A percentile compares a stretch with the other conserved stretches of the same genome.
Conservation (phyloP, 148 eudicot species). For the Fagopyrum homotropicum region DNA sequence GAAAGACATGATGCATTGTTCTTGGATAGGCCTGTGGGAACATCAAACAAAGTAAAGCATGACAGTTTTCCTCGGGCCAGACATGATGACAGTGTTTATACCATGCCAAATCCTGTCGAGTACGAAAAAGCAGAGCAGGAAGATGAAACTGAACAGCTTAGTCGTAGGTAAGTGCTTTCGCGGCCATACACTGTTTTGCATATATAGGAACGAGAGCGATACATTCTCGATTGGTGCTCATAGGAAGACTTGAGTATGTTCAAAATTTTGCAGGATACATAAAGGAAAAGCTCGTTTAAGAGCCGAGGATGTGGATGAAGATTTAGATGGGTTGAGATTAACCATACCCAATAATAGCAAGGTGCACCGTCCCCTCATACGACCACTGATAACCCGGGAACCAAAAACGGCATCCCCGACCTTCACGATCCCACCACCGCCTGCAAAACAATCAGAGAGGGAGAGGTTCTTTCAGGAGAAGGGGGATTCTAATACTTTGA, state of each 20-base stretch:
- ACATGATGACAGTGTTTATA: conserved; percentile 32
- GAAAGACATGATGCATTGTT: conserved; percentile 68
- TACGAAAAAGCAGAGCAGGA: conserved; percentile 48
- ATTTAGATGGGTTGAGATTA: conserved; percentile 26
- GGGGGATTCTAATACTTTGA: conserved; percentile 44
- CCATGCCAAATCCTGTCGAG: conserved; percentile 29
- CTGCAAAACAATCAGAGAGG: conserved; percentile 83
- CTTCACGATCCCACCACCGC: conserved; percentile 82
- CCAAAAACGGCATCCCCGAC: conserved; percentile 20
- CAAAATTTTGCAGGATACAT: conserved; percentile 42
- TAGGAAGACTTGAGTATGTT: not conserved
- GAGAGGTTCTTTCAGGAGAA: conserved; percentile 86
- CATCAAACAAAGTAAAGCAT: conserved; percentile 17
- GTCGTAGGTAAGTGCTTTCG: conserved; percentile 45
- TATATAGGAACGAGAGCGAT: not conserved
- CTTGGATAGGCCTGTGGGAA: conserved; percentile 19
- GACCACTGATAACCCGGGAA: conserved; percentile 32
- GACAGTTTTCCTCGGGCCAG: conserved; percentile 28
- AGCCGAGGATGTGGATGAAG: conserved; percentile 58
- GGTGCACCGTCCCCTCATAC: conserved; percentile 66
- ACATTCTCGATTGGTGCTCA: not conserved
- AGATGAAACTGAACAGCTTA: conserved; percentile 83
- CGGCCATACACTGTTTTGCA: not conserved
- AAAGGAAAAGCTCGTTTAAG: conserved; percentile 84
- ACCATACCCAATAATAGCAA: conserved; percentile 33